Percentiles rank a stretch among this genome's conserved stretches.
These are phyloP conservation scores for Entelexis sorbosivorans DNA, from an alignment of 1,139 yeast genomes.

Conservation along the genomic window DNA sequence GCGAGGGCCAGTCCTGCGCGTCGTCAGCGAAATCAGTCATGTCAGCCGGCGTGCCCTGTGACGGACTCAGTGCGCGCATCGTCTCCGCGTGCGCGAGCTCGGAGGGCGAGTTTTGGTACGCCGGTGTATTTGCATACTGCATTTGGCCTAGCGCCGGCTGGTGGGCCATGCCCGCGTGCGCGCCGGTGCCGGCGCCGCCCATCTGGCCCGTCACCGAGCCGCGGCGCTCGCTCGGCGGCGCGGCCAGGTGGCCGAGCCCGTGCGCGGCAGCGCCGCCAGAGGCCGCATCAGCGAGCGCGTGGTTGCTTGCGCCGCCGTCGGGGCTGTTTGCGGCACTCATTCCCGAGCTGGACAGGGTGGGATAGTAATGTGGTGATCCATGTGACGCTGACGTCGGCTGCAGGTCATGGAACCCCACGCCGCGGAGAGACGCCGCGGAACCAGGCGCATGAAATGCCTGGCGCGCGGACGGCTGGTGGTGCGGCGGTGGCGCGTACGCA, in stretches of 20 bases:
- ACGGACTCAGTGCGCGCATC: slow-evolving; percentile 1
- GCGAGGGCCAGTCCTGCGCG: background rate
- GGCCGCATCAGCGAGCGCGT: background rate
- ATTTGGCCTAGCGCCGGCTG: background rate
- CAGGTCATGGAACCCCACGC: background rate
- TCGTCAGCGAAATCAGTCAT: background rate
- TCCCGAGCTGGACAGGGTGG: background rate
- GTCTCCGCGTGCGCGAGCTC: background rate
- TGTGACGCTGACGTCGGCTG: background rate
- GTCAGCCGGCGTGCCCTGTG: background rate
- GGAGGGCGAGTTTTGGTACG: background rate
- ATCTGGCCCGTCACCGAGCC: background rate
- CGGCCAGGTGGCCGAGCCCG: background rate
- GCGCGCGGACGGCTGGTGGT: background rate
- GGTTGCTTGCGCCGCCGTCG: background rate
- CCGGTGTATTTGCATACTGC: background rate
- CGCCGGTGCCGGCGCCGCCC: background rate
- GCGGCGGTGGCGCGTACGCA: background rate
- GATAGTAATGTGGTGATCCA: background rate
- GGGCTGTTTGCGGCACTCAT: background rate
- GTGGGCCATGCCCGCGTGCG: too few relatives aligned
- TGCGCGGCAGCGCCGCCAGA: background rate
- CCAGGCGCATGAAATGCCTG: background rate
- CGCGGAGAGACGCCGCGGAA: background rate
- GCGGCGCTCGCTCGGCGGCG: background rate